Evolutionary conservation across 1,284 basidiomycete genomes (phyloP).

Genomic region (Ganoderma lucidum): DNA sequence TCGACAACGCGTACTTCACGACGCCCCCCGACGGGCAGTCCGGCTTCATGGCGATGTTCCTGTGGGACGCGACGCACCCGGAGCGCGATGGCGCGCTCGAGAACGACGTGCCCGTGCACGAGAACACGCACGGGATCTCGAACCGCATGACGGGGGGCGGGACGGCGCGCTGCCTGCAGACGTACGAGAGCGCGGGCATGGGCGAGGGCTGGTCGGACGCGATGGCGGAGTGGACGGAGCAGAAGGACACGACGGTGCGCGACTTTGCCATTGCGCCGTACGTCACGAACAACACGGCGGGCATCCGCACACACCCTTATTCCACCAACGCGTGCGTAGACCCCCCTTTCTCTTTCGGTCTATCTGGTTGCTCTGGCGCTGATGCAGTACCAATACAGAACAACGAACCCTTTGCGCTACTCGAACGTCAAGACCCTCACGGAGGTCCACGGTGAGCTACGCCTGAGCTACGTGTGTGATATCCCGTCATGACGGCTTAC

Average conservation of each 20-base stretch:
- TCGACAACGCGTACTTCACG: constrained; percentile 51
- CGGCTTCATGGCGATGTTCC: constrained; percentile 49
- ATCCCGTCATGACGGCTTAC: too few species aligned
- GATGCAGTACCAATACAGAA: constrained; percentile 1
- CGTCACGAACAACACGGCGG: constrained; percentile 43
- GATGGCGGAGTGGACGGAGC: constrained; percentile 57
- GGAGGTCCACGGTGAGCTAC: constrained; percentile 48
- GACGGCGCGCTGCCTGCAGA: constrained; percentile 56
- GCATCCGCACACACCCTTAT: constrained; percentile 50
- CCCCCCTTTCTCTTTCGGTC: neutral
- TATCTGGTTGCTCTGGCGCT: neutral
- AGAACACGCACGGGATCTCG: constrained; percentile 58
- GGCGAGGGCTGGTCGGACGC: constrained; percentile 66
- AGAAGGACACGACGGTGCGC: constrained; percentile 43
- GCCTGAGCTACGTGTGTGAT: too few species aligned
- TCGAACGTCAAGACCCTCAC: constrained; percentile 43
- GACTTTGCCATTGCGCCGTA: constrained; percentile 53
- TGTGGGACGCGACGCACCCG: constrained; percentile 49
- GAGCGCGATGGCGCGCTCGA: constrained; percentile 57
- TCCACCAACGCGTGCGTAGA: constrained; percentile 47
- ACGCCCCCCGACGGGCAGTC: constrained; percentile 42
- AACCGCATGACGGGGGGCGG: constrained; percentile 61
- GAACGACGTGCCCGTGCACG: constrained; percentile 58
- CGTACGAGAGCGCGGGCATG: constrained; percentile 55
- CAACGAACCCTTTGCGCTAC: constrained; percentile 34